Evolutionary conservation across 345 rosid species (phyloP).

Genomic region (Salix dunnii): DNA sequence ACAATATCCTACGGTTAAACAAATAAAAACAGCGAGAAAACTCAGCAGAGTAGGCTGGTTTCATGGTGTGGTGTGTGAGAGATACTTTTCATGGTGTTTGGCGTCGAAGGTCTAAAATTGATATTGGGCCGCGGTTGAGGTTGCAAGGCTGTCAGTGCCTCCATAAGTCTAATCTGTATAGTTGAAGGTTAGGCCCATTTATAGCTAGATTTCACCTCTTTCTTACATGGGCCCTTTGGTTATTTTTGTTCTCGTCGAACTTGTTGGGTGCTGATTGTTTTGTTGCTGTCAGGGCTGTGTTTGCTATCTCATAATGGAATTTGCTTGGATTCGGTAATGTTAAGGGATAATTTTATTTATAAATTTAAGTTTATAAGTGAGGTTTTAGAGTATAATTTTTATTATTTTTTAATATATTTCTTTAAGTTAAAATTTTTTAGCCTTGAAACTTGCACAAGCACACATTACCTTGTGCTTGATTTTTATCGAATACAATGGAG

Average conservation of each 20-base stretch:
- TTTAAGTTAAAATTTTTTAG: too few species aligned
- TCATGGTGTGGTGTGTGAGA: neutral
- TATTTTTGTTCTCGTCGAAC: neutral
- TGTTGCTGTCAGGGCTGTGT: neutral
- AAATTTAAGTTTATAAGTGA: too few species aligned
- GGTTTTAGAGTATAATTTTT: too few species aligned
- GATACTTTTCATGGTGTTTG: neutral
- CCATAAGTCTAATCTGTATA: too few species aligned
- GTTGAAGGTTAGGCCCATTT: slow-evolving; percentile 8
- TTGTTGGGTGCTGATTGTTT: neutral
- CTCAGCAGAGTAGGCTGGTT: neutral
- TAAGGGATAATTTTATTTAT: too few species aligned
- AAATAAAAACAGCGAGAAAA: neutral
- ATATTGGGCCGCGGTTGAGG: slow-evolving; percentile 10
- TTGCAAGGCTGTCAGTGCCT: too few species aligned
- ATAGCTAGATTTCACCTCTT: slow-evolving; percentile 18
- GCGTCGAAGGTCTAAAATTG: neutral
- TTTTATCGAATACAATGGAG: too few species aligned
- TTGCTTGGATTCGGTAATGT: neutral
- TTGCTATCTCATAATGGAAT: neutral
- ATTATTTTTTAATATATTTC: too few species aligned
- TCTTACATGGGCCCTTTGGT: neutral
- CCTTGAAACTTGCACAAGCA: too few species aligned
- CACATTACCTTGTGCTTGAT: too few species aligned
- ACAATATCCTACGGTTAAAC: neutral